Evolutionary conservation across 2,329 filamentous ascomycete species (phyloP).

Genomic region (Geoglossum cookeanum): DNA sequence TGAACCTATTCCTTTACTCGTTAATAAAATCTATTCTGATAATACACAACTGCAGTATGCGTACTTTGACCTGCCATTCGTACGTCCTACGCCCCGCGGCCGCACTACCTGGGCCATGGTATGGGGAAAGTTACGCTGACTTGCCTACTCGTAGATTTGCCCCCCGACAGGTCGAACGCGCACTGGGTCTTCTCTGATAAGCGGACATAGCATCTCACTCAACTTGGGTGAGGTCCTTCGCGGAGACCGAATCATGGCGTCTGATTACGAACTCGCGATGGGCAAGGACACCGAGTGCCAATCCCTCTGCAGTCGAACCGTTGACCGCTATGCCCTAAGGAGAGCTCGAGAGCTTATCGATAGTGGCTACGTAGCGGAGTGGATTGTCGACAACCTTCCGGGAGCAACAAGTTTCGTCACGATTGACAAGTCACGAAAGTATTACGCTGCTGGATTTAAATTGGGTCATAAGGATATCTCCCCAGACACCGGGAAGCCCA

Average conservation of each 20-base stretch:
- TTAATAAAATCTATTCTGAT: conserved; percentile 85
- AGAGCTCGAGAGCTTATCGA: conserved; percentile 53
- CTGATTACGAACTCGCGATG: conserved; percentile 67
- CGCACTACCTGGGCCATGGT: neutral
- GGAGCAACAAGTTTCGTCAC: conserved; percentile 79
- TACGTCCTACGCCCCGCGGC: neutral
- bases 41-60: conserved; percentile 81
- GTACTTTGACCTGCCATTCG: conserved; percentile 74
- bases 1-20: conserved; percentile 64
- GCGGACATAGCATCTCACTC: conserved; percentile 58
- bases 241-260: conserved; percentile 68
- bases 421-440: conserved; percentile 65
- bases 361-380: conserved; percentile 72
- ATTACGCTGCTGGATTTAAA: conserved; percentile 82
- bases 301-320: conserved; percentile 49
- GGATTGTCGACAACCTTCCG: conserved; percentile 84
- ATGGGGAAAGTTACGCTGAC: neutral
- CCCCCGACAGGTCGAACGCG: conserved; percentile 51
- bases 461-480: conserved; percentile 57
- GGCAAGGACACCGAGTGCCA: conserved; percentile 53
- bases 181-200: conserved; percentile 47
- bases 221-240: conserved; percentile 78
- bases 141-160: conserved; percentile 30
- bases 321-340: conserved; percentile 44
- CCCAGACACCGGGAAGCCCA: conserved; percentile 36